Percentiles rank a stretch among this genome's conserved stretches.
Conservation (phyloP, 2,329 filamentous ascomycete genomes). For the Apiospora hydei region DNA sequence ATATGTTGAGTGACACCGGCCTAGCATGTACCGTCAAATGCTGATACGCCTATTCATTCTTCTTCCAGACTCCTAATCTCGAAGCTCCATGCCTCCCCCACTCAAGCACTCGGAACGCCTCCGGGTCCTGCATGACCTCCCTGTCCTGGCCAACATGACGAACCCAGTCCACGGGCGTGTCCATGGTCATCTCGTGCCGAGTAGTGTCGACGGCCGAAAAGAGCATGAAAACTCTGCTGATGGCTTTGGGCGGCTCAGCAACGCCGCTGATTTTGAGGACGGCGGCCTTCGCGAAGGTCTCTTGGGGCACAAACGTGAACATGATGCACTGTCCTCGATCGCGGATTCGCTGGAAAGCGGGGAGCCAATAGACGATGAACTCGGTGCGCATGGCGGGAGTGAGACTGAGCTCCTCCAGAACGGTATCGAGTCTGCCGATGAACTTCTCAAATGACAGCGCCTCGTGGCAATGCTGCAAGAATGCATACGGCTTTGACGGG, state of each 20-base stretch:
- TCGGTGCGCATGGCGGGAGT: constrained; percentile 30
- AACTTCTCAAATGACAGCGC: constrained; percentile 23
- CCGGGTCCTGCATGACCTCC: neutral
- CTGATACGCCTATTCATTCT: too few species aligned
- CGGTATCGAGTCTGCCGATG: constrained; percentile 26
- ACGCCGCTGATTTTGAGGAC: neutral
- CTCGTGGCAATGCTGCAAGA: neutral
- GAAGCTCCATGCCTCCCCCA: constrained; percentile 3
- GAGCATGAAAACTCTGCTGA: constrained; percentile 14
- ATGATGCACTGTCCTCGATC: constrained; percentile 19
- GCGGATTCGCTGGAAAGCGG: constrained; percentile 26
- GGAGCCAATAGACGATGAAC: constrained; percentile 31
- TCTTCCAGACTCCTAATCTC: neutral
- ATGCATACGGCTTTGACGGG: neutral
- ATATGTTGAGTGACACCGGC: too few species aligned
- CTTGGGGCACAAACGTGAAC: constrained; percentile 26
- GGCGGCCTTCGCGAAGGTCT: constrained; percentile 7
- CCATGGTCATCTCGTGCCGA: too few species aligned
- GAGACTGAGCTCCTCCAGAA: constrained; percentile 26
- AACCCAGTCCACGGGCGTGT: neutral
- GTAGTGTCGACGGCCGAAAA: neutral
- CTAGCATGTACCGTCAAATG: too few species aligned
- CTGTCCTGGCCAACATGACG: neutral
- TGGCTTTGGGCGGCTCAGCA: neutral
- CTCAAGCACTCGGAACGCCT: neutral